Conservation (phyloP, 2,329 filamentous ascomycete genomes). For the Penicillium sp. region DNA sequence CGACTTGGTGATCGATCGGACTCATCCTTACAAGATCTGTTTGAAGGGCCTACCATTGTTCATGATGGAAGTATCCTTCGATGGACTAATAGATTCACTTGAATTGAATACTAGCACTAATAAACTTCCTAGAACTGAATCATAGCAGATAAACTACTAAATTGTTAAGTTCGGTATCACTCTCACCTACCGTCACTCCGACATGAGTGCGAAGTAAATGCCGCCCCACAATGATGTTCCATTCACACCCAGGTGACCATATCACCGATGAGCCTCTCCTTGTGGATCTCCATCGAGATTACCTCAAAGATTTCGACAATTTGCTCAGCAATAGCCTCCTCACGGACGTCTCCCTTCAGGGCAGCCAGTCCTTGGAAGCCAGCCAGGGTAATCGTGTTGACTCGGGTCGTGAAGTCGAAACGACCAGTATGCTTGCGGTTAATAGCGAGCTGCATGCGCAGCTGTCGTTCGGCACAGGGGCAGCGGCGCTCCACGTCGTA, state of each 20-base stretch:
- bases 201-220: neutral
- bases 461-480: slow-evolving; percentile 37
- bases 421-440: slow-evolving; percentile 14
- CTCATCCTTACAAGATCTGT: too few relatives aligned
- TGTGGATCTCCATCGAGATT: slow-evolving; percentile 32
- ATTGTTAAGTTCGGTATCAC: neutral
- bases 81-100: neutral
- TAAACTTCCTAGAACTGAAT: neutral
- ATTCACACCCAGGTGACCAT: neutral
- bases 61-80: neutral
- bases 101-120: neutral
- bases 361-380: slow-evolving; percentile 32
- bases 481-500: slow-evolving; percentile 29
- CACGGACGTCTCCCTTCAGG: slow-evolving; percentile 21
- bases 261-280: slow-evolving; percentile 21
- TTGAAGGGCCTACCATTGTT: too few relatives aligned
- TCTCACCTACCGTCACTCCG: neutral
- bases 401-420: slow-evolving; percentile 23
- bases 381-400: slow-evolving; percentile 29
- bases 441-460: slow-evolving; percentile 31
- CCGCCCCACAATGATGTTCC: neutral
- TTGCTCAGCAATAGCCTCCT: slow-evolving; percentile 24
- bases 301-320: slow-evolving; percentile 26
- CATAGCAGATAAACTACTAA: neutral
- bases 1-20: too few relatives aligned